phyloP scores from a whole-genome alignment of 305 asterid species.

The Petunia hybrid region DNA sequence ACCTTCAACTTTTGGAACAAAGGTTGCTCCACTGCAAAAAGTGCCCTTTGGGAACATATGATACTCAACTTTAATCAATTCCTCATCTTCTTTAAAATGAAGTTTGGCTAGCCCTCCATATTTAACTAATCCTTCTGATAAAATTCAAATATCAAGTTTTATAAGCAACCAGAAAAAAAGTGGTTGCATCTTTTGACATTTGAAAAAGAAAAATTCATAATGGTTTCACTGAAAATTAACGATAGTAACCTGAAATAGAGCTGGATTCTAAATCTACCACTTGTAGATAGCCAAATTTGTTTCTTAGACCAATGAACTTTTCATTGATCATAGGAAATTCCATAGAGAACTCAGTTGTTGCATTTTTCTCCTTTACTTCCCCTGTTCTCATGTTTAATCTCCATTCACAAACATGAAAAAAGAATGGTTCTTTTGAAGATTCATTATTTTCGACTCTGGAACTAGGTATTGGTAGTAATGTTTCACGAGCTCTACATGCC shows the following conservation, averaged over 20 bases:
- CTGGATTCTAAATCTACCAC: slow-evolving; percentile 52
- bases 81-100: slow-evolving; percentile 40
- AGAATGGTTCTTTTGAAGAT: slow-evolving; percentile 32
- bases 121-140: slow-evolving; percentile 59
- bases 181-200: no score
- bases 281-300: slow-evolving; percentile 60
- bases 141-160: slow-evolving; percentile 5
- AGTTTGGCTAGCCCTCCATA: slow-evolving; percentile 76
- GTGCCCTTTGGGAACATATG: slow-evolving; percentile 59
- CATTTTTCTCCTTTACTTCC: slow-evolving; percentile 38
- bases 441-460: slow-evolving; percentile 32
- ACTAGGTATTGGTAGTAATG: slow-evolving; percentile 46
- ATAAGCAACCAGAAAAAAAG: not conserved
- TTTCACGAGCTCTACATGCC: slow-evolving; percentile 41
- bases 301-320: slow-evolving; percentile 45
- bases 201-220: not conserved
- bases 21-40: slow-evolving; percentile 71
- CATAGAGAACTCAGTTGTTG: slow-evolving; percentile 56
- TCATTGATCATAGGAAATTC: slow-evolving; percentile 73
- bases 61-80: slow-evolving; percentile 53
- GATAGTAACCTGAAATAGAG: slow-evolving; percentile 55
- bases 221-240: slow-evolving; percentile 33
- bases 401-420: slow-evolving; percentile 40
- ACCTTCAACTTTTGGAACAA: slow-evolving; percentile 57
- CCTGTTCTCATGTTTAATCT: slow-evolving; percentile 43